phyloP scores from a whole-genome alignment of 2,329 filamentous ascomycete genomes.

The Claviceps pazoutovae region DNA sequence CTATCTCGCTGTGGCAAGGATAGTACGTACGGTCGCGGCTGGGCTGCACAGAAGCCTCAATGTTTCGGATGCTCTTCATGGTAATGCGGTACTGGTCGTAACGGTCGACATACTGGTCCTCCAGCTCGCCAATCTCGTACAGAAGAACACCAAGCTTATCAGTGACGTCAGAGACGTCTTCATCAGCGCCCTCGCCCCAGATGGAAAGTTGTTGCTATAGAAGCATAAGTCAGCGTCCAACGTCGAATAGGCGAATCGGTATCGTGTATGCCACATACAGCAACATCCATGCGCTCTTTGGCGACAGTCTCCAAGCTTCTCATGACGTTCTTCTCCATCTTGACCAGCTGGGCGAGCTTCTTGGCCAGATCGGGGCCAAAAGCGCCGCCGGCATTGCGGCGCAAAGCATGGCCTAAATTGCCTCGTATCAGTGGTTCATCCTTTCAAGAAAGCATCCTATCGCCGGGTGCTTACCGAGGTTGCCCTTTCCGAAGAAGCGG shows the following conservation, averaged over 20 bases:
- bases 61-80: slow-evolving; percentile 98
- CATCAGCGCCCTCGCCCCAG: slow-evolving; percentile 91
- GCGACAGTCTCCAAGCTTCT: slow-evolving; percentile 91
- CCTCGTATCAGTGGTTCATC: neutral
- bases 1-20: too few species aligned
- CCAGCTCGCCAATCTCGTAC: slow-evolving; percentile 95
- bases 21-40: slow-evolving; percentile 73
- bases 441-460: neutral
- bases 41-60: slow-evolving; percentile 94
- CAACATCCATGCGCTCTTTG: slow-evolving; percentile 94
- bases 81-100: slow-evolving; percentile 99
- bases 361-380: slow-evolving; percentile 82
- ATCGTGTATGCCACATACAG: slow-evolving; percentile 34
- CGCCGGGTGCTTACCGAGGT: slow-evolving; percentile 55
- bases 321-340: slow-evolving; percentile 99
- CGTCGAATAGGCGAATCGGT: too few species aligned
- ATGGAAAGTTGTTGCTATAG: slow-evolving; percentile 90
- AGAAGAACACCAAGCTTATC: slow-evolving; percentile 97
- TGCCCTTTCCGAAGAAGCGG: slow-evolving; percentile 75
- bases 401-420: slow-evolving; percentile 47
- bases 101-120: slow-evolving; percentile 95
- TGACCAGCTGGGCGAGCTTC: slow-evolving; percentile 94
- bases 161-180: slow-evolving; percentile 96
- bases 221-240: neutral
- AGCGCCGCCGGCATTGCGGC: slow-evolving; percentile 60